Conservation (phyloP, 176 grass and related monocot species). For the bread wheat (Triticum aestivum) region IWGSC_CS_RefSeq_v2.1 NC_057800.1:489470737-489471236, state of each 20-base stretch:
- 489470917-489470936: neutral
- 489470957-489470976: neutral
- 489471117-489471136: neutral
- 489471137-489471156: neutral
- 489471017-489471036: neutral
- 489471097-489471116: neutral
- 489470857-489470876: no score
- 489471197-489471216: neutral
- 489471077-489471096: neutral
- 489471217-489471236: slow-evolving; percentile 17
- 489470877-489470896: no score
- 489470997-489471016: neutral
- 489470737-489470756: no score
- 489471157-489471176: slow-evolving; percentile 24
- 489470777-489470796: no score
- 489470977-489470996: neutral
- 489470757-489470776: no score
- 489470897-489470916: neutral
- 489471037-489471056: neutral
- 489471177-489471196: slow-evolving; percentile 15
- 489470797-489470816: no score
- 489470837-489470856: no score
- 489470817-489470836: no score
- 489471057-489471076: neutral
- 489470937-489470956: neutral